Evolutionary conservation across 2,329 filamentous ascomycete genomes (phyloP).

Genomic region (Dactylonectria estremocensis): DNA sequence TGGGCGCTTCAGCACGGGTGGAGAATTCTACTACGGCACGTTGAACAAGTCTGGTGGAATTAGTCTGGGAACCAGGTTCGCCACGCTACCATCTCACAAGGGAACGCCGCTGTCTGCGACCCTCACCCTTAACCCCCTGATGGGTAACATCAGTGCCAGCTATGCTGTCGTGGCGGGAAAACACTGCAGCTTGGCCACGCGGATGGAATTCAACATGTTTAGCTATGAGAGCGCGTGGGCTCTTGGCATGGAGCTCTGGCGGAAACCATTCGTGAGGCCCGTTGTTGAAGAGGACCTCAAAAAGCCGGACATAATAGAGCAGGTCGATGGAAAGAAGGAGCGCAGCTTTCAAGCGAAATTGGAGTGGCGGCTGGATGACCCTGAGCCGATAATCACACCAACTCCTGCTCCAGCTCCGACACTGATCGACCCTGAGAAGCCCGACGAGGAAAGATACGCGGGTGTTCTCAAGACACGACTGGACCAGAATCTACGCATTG

Average conservation of each 20-base stretch:
- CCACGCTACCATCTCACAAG: constrained; percentile 83
- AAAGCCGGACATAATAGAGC: neutral
- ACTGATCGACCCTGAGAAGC: constrained; percentile 40
- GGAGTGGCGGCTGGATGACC: constrained; percentile 63
- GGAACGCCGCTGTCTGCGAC: constrained; percentile 96
- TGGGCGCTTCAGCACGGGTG: constrained; percentile 91
- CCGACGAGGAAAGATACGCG: constrained; percentile 76
- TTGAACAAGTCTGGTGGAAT: constrained; percentile 95
- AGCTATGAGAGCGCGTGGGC: constrained; percentile 97
- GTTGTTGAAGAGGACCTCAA: constrained; percentile 53
- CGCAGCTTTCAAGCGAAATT: constrained; percentile 70
- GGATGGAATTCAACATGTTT: constrained; percentile 98
- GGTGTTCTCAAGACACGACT: constrained; percentile 92
- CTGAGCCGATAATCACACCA: constrained; percentile 47
- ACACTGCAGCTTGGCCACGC: constrained; percentile 87
- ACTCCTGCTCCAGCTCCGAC: constrained; percentile 30
- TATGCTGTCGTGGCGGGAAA: constrained; percentile 92
- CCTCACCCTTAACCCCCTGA: constrained; percentile 91
- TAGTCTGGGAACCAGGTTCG: constrained; percentile 90
- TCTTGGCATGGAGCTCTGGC: constrained; percentile 94
- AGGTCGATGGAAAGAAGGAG: constrained; percentile 46
- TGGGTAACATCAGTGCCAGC: constrained; percentile 91
- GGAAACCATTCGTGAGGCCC: constrained; percentile 66
- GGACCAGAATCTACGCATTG: constrained; percentile 89
- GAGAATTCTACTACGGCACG: constrained; percentile 95